Evolutionary conservation across 768 basidiomycete genomes (phyloP).

Genomic region (Daedalea quercina): DNA sequence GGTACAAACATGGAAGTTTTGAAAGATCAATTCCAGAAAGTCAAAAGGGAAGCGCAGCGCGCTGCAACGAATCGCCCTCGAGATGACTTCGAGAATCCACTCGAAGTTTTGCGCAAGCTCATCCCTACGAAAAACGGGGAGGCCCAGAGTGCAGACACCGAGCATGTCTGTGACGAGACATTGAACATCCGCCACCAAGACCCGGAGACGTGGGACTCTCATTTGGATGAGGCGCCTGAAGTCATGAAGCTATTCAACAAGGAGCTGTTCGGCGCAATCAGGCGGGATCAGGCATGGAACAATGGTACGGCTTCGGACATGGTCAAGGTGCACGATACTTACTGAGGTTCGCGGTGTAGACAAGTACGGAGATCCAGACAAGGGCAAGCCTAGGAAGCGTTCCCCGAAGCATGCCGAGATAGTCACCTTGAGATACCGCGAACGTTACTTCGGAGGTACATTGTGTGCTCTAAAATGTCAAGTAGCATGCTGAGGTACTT

Average conservation of each 20-base stretch:
- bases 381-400: background rate
- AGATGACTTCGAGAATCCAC: slow-evolving; percentile 2
- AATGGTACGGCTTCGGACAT: background rate
- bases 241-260: slow-evolving; percentile 7
- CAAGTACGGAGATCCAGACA: background rate
- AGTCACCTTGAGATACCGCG: slow-evolving; percentile 2
- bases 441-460: slow-evolving; percentile 14
- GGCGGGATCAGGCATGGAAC: slow-evolving; percentile 1
- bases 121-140: slow-evolving; percentile 1
- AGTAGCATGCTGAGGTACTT: background rate
- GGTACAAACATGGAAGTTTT: slow-evolving; percentile 7
- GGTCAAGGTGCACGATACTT: too few species aligned
- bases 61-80: background rate
- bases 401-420: background rate
- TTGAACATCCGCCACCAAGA: slow-evolving; percentile 3
- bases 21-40: background rate
- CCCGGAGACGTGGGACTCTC: slow-evolving; percentile 3
- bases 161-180: slow-evolving; percentile 2
- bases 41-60: background rate
- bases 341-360: too few species aligned
- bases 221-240: slow-evolving; percentile 1
- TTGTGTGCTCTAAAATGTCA: background rate
- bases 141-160: background rate
- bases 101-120: slow-evolving; percentile 6
- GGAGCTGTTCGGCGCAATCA: slow-evolving; percentile 4